Percentiles rank a stretch among this genome's conserved stretches.
These are phyloP conservation scores for Ustilago curta DNA, from an alignment of 1,284 basidiomycete species.

Conservation along the genomic window DNA sequence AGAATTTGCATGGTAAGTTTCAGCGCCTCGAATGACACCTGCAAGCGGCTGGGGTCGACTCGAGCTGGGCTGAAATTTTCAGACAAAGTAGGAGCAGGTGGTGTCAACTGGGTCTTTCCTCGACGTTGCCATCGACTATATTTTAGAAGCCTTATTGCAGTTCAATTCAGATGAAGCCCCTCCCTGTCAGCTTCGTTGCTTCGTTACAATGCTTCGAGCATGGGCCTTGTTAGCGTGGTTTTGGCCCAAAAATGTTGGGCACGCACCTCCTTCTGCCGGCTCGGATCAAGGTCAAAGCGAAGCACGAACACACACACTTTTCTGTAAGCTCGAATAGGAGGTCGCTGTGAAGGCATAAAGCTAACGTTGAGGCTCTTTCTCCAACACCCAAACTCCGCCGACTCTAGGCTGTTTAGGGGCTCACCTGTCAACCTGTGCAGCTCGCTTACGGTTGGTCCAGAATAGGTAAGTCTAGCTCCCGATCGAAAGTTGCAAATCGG, in stretches of 20 bases:
- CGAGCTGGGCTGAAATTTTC: neutral
- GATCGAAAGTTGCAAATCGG: constrained; percentile 3
- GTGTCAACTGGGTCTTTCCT: neutral
- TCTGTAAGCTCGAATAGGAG: constrained; percentile 15
- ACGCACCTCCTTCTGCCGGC: neutral
- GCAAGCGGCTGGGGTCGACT: neutral
- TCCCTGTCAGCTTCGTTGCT: neutral
- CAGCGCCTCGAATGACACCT: neutral
- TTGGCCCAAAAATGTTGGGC: constrained; percentile 13
- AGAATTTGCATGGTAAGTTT: neutral
- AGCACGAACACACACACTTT: neutral
- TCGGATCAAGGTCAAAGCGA: neutral
- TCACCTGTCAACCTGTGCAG: constrained; percentile 27
- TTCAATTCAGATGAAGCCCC: neutral
- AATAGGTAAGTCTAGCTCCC: constrained; percentile 13
- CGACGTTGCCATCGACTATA: neutral
- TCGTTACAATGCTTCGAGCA: neutral
- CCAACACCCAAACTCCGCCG: constrained; percentile 25
- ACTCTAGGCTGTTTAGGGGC: constrained; percentile 27
- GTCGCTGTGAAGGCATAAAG: constrained; percentile 14
- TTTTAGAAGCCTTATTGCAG: neutral
- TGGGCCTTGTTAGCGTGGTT: constrained; percentile 13
- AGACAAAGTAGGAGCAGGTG: neutral
- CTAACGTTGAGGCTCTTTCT: constrained; percentile 6
- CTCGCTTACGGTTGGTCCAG: constrained; percentile 17